Conservation (phyloP, 352 stramenopile species). For the Pythium volutum region DNA sequence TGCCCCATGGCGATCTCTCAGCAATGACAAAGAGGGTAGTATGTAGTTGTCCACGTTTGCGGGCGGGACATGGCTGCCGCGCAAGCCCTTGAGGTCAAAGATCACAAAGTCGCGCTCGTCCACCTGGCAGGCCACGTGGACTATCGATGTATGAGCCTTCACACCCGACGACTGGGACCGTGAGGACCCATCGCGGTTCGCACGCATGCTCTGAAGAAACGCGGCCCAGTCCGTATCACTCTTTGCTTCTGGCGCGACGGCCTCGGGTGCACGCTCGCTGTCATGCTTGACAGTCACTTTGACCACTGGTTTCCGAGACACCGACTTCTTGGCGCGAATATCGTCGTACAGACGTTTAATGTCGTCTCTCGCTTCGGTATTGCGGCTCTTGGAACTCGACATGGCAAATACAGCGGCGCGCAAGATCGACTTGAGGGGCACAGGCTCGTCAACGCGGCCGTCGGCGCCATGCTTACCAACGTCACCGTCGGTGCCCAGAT, state of each 20-base stretch:
- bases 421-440: constrained; percentile 55
- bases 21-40: constrained; percentile 28
- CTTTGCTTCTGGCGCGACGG: background rate
- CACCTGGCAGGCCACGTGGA: constrained; percentile 43
- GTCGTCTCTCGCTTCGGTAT: constrained; percentile 30
- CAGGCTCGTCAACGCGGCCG: constrained; percentile 19
- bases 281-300: constrained; percentile 7
- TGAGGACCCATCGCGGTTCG: constrained; percentile 9
- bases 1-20: background rate
- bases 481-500: background rate
- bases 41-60: constrained; percentile 48
- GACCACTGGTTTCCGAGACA: constrained; percentile 11
- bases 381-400: constrained; percentile 55
- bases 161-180: background rate
- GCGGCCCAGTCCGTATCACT: constrained; percentile 23
- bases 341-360: constrained; percentile 47
- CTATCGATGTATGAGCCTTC: background rate
- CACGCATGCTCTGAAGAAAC: constrained; percentile 27
- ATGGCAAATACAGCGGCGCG: constrained; percentile 61
- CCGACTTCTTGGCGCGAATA: constrained; percentile 14
- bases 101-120: constrained; percentile 35
- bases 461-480: background rate
- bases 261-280: background rate
- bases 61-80: constrained; percentile 23
- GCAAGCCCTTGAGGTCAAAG: constrained; percentile 29